These are phyloP conservation scores for Barnettozyma sp. DNA, from an alignment of 805 yeast genomes.

Conservation along the genomic window DNA sequence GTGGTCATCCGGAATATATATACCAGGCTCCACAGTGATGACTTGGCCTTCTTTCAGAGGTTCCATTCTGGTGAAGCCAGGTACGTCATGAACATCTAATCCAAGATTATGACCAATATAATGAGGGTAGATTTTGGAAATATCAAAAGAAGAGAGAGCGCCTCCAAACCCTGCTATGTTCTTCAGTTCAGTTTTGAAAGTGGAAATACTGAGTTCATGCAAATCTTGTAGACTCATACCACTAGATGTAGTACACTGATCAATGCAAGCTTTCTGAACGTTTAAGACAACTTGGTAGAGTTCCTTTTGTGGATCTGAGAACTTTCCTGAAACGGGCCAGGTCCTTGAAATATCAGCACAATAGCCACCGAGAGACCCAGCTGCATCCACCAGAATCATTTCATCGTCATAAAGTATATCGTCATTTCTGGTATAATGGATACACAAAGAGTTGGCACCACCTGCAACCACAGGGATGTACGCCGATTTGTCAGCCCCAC, in stretches of 20 bases:
- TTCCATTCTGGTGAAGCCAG: slow-evolving; percentile 50
- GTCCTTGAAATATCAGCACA: slow-evolving; percentile 94
- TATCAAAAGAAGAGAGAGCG: slow-evolving; percentile 43
- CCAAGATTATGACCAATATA: slow-evolving; percentile 95
- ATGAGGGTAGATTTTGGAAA: slow-evolving; percentile 72
- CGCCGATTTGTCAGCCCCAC: slow-evolving; percentile 87
- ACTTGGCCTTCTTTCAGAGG: slow-evolving; percentile 66
- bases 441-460: slow-evolving; percentile 82
- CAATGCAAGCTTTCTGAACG: slow-evolving; percentile 75
- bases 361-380: slow-evolving; percentile 90
- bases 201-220: slow-evolving; percentile 59
- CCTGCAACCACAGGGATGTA: slow-evolving; percentile 96
- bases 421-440: slow-evolving; percentile 92
- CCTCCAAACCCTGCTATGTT: slow-evolving; percentile 63
- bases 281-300: slow-evolving; percentile 82
- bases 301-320: slow-evolving; percentile 74
- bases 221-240: slow-evolving; percentile 61
- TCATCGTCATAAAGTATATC: slow-evolving; percentile 72
- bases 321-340: slow-evolving; percentile 83
- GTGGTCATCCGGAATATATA: slow-evolving; percentile 70
- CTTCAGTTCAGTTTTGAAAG: slow-evolving; percentile 55
- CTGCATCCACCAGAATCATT: slow-evolving; percentile 89
- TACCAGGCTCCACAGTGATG: slow-evolving; percentile 92
- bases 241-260: slow-evolving; percentile 48
- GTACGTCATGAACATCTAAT: slow-evolving; percentile 81